Base-by-base conservation (phyloP, 495 filamentous ascomycete genomes). In the Podospora appendiculata region DNA sequence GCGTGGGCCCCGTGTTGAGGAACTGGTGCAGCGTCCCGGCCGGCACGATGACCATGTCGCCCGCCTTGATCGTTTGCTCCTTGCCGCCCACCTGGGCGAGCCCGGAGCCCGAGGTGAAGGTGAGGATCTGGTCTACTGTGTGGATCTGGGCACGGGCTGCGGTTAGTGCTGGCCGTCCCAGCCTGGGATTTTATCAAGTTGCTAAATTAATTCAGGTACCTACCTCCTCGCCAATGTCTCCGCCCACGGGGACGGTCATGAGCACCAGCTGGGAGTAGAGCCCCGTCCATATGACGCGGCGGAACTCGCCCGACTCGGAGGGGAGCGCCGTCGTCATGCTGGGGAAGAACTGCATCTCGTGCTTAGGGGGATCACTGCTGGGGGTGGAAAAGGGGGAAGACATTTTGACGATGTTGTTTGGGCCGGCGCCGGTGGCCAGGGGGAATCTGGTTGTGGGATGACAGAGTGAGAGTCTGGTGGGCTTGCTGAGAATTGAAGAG, bases 11-110 rank as follows among this genome's bases (percentile, higher is more conserved):
- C 16, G 68, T 79, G 54, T 83, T 85, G n/a, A 84, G 63, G 56
- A 86, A 85, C 58, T 85, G 80, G 58, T 86, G 82, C 64, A 83
- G 78, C 10, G 82, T 84, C 0, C 82, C 81, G 0, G 81, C 82
- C 0, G 82, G 82, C 6, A 86, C 82, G 41, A 84, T 73, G 50
- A 85, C 77, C 50, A 84, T 72, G 54, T 84, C 81, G 32, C 77
- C 75, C 1, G 79, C 79, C 45, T 76, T 74, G 47, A 85, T 69
- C 34, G 73, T 65, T 45, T 84, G 79, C 46, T 84, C 79, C 45
- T 77, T 75, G 16, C 80, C 79, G 19, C 74, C 77, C 4, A 84
- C 77, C 7, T 77, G 81, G 3, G 81, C 81, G 44, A 71, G 74
- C 9, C 76, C 80, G 19, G 51, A 67, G 16, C 82, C 82, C 14